Evolutionary conservation across 2,329 filamentous ascomycete genomes (phyloP).

Genomic region (Diaporthe batatas): DNA sequence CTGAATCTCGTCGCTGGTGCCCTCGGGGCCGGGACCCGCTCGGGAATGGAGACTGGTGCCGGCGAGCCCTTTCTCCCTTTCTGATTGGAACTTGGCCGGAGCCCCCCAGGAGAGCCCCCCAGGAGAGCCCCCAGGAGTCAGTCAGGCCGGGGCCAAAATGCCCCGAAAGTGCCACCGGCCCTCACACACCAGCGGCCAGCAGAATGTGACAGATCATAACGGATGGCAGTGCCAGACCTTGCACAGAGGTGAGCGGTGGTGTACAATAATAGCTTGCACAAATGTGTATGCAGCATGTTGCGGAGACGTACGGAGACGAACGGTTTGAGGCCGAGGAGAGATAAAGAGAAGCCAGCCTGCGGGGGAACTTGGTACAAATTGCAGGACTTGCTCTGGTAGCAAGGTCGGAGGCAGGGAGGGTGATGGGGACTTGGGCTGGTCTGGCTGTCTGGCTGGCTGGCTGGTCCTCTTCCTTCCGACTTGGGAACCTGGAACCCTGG

Average conservation of each 20-base stretch:
- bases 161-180: conserved; percentile 3
- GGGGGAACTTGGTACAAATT: no score
- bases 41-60: conserved; percentile 1
- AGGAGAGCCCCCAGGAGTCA: not conserved
- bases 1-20: conserved; percentile 14
- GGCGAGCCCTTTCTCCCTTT: conserved; percentile 9
- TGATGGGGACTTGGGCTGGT: no score
- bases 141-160: not conserved
- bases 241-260: not conserved
- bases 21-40: conserved; percentile 12
- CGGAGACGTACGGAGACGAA: no score
- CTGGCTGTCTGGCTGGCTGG: no score
- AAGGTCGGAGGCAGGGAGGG: conserved; percentile 12
- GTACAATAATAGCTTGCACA: no score
- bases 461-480: not conserved
- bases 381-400: not conserved
- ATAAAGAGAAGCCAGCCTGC: not conserved
- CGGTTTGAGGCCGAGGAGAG: not conserved
- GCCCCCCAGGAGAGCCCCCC: no score
- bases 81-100: conserved; percentile 8
- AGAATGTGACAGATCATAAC: conserved; percentile 14
- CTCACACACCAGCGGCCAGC: no score
- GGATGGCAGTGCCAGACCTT: not conserved
- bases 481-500: not conserved
- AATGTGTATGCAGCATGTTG: no score